Conservation (phyloP, 345 rosid species). For the Microthlaspi erraticum region DNA sequence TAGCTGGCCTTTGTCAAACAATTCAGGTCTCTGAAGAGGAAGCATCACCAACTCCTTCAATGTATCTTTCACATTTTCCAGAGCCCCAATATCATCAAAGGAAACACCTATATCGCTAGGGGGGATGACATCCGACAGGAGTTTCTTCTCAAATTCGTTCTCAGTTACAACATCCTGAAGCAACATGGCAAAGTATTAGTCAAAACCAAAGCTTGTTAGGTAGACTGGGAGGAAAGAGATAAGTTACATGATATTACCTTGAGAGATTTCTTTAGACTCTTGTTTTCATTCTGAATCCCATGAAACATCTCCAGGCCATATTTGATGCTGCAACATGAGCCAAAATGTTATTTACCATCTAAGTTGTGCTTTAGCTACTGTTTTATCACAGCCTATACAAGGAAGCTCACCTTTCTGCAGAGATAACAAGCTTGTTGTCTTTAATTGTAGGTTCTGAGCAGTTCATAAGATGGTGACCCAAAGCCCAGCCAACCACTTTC, state of each 20-base stretch:
- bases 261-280: constrained; percentile 78
- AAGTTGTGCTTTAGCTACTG: constrained; percentile 20
- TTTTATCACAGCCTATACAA: constrained; percentile 14
- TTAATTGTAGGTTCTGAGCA: constrained; percentile 58
- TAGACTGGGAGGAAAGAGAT: constrained; percentile 19
- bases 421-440: constrained; percentile 73
- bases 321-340: constrained; percentile 58
- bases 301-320: constrained; percentile 75
- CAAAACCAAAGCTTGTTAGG: neutral
- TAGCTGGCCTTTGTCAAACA: constrained; percentile 96
- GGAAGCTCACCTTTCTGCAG: constrained; percentile 70
- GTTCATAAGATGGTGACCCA: constrained; percentile 82
- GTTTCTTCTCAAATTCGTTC: constrained; percentile 98
- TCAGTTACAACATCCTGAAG: constrained; percentile 95
- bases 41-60: constrained; percentile 99
- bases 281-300: constrained; percentile 71
- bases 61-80: constrained; percentile 97
- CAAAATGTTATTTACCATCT: constrained; percentile 23
- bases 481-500: constrained; percentile 93
- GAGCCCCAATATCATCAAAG: constrained; percentile 96
- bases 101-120: constrained; percentile 96
- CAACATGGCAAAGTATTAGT: constrained; percentile 14
- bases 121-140: constrained; percentile 94
- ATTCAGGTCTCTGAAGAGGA: constrained; percentile 98
- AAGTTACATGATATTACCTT: constrained; percentile 54